phyloP scores from a whole-genome alignment of 1,284 basidiomycete species.

The Ganoderma meredithae region DNA sequence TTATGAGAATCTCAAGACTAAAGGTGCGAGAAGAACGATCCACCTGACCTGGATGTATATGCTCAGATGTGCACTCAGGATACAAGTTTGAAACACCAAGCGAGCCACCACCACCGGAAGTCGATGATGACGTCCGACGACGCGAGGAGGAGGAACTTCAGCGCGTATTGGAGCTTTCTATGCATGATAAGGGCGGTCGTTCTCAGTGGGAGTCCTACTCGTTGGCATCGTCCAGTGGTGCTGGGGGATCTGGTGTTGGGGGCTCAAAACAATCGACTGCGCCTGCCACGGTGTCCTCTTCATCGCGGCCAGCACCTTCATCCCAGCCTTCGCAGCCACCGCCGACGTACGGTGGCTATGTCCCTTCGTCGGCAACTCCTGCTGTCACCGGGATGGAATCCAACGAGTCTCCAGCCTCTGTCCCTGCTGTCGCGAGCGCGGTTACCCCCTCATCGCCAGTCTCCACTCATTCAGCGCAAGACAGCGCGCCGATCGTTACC shows the following conservation, averaged over 20 bases:
- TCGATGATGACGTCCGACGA: conserved; percentile 81
- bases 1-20: conserved; percentile 82
- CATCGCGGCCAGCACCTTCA: conserved; percentile 17
- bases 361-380: conserved; percentile 41
- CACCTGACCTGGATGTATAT: background rate
- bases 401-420: background rate
- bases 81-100: conserved; percentile 73
- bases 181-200: conserved; percentile 87
- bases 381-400: conserved; percentile 36
- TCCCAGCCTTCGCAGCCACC: conserved; percentile 26
- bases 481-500: conserved; percentile 63
- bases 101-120: conserved; percentile 72
- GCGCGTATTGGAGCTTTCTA: conserved; percentile 87
- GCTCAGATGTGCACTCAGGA: conserved; percentile 48
- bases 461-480: conserved; percentile 43
- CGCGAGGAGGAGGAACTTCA: conserved; percentile 94
- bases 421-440: conserved; percentile 35
- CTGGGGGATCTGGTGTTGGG: conserved; percentile 48
- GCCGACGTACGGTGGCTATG: conserved; percentile 42
- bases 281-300: conserved; percentile 35
- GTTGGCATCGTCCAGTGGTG: conserved; percentile 48
- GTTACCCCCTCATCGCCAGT: conserved; percentile 40
- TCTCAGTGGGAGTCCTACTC: conserved; percentile 55
- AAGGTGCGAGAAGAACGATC: conserved; percentile 62
- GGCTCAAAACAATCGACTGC: conserved; percentile 33